Conservation (phyloP, 306 rosid genomes). For the Betula pendula region DNA sequence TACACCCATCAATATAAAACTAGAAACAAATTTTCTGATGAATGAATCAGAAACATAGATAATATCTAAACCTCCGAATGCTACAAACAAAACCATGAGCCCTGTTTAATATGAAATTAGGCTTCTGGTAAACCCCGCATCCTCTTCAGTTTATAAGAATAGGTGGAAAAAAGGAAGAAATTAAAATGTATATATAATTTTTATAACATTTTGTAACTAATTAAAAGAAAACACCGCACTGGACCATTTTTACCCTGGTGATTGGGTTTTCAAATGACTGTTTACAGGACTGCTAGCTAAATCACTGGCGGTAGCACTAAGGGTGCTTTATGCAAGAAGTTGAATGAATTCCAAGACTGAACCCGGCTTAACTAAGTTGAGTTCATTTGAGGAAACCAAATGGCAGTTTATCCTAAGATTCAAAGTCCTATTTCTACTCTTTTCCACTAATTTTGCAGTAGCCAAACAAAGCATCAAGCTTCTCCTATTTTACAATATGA, state of each 20-base stretch:
- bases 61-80: neutral
- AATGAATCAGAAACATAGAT: constrained; percentile 1
- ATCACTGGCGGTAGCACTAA: neutral
- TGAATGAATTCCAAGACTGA: neutral
- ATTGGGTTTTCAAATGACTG: neutral
- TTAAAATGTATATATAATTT: neutral
- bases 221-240: neutral
- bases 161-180: neutral
- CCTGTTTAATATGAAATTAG: neutral
- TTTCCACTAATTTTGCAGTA: neutral
- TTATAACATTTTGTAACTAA: neutral
- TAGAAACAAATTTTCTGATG: constrained; percentile 10
- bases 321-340: neutral
- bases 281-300: neutral
- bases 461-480: constrained; percentile 2
- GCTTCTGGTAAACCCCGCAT: neutral
- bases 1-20: constrained; percentile 10
- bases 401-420: neutral
- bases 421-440: neutral
- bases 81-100: constrained; percentile 1
- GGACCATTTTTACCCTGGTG: neutral
- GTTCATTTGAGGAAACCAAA: neutral
- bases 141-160: neutral
- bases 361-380: neutral
- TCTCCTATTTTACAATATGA: neutral